Conservation (phyloP, 1,284 basidiomycete genomes). For the Trichosporon asahii region DNA sequence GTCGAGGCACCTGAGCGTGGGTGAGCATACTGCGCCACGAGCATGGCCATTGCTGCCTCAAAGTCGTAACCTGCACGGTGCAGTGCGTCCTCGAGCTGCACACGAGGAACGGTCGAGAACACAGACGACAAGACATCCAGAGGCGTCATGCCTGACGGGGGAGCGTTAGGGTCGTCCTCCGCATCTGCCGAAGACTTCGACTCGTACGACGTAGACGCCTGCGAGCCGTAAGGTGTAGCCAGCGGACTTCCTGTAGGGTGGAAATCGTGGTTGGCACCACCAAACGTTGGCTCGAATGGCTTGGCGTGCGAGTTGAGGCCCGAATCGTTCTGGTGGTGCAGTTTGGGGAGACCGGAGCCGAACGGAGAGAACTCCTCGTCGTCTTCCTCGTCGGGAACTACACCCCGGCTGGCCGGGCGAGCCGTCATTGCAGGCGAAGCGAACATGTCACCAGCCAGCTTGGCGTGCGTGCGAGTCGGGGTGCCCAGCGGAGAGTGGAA, state of each 20-base stretch:
- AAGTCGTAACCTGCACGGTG: constrained; percentile 87
- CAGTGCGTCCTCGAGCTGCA: constrained; percentile 89
- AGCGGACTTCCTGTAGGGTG: constrained; percentile 8
- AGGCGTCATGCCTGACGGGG: constrained; percentile 81
- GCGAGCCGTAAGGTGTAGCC: not conserved
- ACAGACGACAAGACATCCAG: constrained; percentile 93
- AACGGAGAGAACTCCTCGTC: constrained; percentile 60
- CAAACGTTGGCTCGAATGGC: constrained; percentile 41
- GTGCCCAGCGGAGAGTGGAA: constrained; percentile 53
- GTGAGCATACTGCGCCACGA: constrained; percentile 64
- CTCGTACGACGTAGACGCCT: constrained; percentile 42
- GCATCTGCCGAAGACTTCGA: constrained; percentile 52
- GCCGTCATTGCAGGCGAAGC: constrained; percentile 27
- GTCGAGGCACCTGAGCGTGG: constrained; percentile 48
- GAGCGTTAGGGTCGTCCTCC: constrained; percentile 29
- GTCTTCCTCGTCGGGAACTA: constrained; percentile 51
- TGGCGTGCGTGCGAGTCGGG: constrained; percentile 34
- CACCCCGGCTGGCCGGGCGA: constrained; percentile 28
- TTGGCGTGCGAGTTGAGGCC: constrained; percentile 38
- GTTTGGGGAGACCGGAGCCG: constrained; percentile 41
- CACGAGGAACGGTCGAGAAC: constrained; percentile 80
- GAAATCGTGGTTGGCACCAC: constrained; percentile 12
- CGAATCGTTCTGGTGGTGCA: constrained; percentile 28
- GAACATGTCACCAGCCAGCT: constrained; percentile 42
- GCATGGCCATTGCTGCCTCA: constrained; percentile 86